These are phyloP conservation scores for Physcomitrium patens DNA, from an alignment of 225 moss, liverwort and hornwort genomes.

Conservation along the genomic window DNA sequence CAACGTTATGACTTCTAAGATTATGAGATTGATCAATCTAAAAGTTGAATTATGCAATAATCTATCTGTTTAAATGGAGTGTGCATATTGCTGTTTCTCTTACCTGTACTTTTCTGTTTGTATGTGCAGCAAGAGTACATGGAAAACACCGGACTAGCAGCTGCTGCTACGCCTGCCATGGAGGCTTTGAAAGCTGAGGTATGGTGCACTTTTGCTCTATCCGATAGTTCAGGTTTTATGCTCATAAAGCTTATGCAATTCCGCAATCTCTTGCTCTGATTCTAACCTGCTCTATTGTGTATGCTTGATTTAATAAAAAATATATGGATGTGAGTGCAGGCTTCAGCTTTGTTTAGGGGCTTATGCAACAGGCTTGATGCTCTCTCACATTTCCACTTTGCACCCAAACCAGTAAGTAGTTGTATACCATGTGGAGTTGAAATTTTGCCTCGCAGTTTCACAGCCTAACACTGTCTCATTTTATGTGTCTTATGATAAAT, in stretches of 20 bases:
- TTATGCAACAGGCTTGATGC: slow-evolving; percentile 84
- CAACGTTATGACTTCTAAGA: background rate
- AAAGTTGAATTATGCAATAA: background rate
- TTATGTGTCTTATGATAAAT: background rate
- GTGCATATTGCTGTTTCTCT: slow-evolving; percentile 23
- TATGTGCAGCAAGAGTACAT: slow-evolving; percentile 74
- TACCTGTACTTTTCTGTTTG: slow-evolving; percentile 11
- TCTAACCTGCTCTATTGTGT: background rate
- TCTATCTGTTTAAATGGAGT: background rate
- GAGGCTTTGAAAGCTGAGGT: slow-evolving; percentile 82
- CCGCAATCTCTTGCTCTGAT: background rate
- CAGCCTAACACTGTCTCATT: background rate
- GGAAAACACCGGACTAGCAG: slow-evolving; percentile 76
- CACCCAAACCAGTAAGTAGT: slow-evolving; percentile 85
- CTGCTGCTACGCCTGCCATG: slow-evolving; percentile 73
- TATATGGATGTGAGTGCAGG: slow-evolving; percentile 48
- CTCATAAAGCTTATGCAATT: background rate
- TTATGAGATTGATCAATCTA: background rate
- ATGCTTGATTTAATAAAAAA: background rate
- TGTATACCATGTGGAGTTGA: background rate
- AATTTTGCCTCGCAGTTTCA: background rate
- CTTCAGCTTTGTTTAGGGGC: slow-evolving; percentile 61
- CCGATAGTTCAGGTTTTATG: background rate
- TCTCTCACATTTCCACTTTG: slow-evolving; percentile 90
- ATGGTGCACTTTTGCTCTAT: slow-evolving; percentile 7